Evolutionary conservation across 2,329 filamentous ascomycete species (phyloP), one percentile per base, ranked within the genome.

Genomic region (Sclerotinia trifoliorum): DNA sequence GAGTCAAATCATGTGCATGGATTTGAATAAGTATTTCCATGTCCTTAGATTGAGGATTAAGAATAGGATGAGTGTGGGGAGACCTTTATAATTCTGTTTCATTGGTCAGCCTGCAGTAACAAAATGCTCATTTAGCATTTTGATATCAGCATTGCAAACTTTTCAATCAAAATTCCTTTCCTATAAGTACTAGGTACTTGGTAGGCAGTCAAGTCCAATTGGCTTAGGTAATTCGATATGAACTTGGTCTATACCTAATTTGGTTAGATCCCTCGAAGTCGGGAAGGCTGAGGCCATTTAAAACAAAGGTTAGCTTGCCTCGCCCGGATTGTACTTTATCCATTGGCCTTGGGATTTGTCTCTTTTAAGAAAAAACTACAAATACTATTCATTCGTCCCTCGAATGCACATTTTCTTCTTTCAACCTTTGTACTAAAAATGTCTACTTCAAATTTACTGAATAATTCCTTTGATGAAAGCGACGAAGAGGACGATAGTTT

Each of bases 401-500:
- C 61, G 52, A 51, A 67, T 57, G 35, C 62, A 65, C 52, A 57
- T 51, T n/a, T 21, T 58, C 17, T 65, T 65, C 56, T 54, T 67
- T 55, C 39, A 55, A 55, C n/a, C n/a, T 57, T 70, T 39, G 19
- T 51, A 58, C 51, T 70, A 73, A 64, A 51, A 51, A 77, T 77
- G 75, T 73, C 74, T 46, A 76, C 72, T 32, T 67, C 74, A 21
- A 73, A 74, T 70, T 68, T 75, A 44, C 63, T 72, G n/a, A 73
- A 70, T 60, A 67, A 69, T 39, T 69, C 74, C 46, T 77, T 77
- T 68, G 76, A 87, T 75, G 86, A 89, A 70, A 89, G 86, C 69
- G 90, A 92, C 67, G 90, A 91, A 56, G 92, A 95, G 63, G 93
- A 96, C 74, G 89, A 91, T 70, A 90, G 94, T 78, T 97, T 97